Evolutionary conservation across 768 basidiomycete genomes (phyloP), one percentile per base, ranked within the genome.

Genomic region (Suillus clintonianus): DNA sequence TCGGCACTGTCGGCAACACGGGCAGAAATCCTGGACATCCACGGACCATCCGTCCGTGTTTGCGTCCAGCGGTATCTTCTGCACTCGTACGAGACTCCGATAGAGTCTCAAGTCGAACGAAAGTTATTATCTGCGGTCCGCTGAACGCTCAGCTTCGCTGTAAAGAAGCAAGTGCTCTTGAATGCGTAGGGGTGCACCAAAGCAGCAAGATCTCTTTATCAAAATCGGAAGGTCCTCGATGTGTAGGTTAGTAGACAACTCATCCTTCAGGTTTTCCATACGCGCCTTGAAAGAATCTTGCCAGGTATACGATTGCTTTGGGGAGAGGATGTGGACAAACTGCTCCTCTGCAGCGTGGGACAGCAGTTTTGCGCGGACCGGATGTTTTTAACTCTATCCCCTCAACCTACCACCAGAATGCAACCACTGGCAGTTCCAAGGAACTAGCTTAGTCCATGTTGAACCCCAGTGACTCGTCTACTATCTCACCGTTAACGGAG

Each of bases 251-350:
- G 90, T 92, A 59, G 90, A 91, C 17, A 71, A 71, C 56, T 76
- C 76, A 70, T 92, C 91, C 63, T 83, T 82, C 59, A 92, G 76
- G 61, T 83, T 85, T 70, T 91, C 90, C 90, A 92, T 92, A 74
- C 85, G 85, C 22, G 83, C 78, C 75, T 91, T 92, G 83, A 93
- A 92, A 2, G 83, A 80, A 50, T 72, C 75, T 27, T 89, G 14
- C 91, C 91, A 6, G 91, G 91, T 51, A 93, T 92, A 71, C 92
- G 90, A 76, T 93, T 91, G 17, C 89, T 81, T 78, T 81, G 83
- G 48, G 48, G 15, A 15, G 48, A 8, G 24, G 15, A 17, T 48
- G 47, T 24, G 24, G 24, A 24, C 47, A 3, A 48, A 48, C 24
- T 2, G 22, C 47, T 27, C 14, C 47, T 27, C 24, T 48, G 10